phyloP scores from a whole-genome alignment of 768 basidiomycete genomes.

The Podaxis pistillaris region DNA sequence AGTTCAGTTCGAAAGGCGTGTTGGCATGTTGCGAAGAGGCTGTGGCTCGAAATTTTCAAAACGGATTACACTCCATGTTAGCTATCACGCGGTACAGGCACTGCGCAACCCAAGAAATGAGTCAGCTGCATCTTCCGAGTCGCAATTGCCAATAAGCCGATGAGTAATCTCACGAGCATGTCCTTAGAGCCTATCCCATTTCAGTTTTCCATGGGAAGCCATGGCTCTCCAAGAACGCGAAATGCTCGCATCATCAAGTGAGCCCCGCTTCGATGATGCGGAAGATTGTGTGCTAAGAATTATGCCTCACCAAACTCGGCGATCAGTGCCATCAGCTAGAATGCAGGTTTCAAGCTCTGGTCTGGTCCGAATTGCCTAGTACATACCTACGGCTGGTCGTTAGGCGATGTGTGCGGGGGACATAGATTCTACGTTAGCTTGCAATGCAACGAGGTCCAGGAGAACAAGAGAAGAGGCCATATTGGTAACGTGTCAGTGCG shows the following conservation, averaged over 20 bases:
- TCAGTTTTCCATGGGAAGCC: neutral
- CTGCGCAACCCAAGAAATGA: neutral
- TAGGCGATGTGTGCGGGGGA: neutral
- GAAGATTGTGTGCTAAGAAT: conserved; percentile 6
- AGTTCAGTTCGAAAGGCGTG: neutral
- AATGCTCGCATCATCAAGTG: conserved; percentile 9
- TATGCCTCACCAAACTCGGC: neutral
- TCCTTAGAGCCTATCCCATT: neutral
- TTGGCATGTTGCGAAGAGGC: neutral
- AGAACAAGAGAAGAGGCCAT: neutral
- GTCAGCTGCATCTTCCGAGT: conserved; percentile 4
- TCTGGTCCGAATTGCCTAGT: neutral
- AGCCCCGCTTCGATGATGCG: conserved; percentile 5
- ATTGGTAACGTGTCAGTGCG: neutral
- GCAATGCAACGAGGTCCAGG: neutral
- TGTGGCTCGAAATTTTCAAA: conserved; percentile 3
- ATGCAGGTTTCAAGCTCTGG: neutral
- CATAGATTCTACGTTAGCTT: neutral
- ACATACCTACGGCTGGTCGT: neutral
- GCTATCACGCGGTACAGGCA: neutral
- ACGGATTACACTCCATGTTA: conserved; percentile 1
- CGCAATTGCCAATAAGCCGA: conserved; percentile 2
- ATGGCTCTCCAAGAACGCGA: neutral
- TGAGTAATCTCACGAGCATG: neutral
- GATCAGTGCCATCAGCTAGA: conserved; percentile 4